These are phyloP conservation scores for Tagetes patula DNA, from an alignment of 129 eudicot species.

Conservation along the genomic window DNA sequence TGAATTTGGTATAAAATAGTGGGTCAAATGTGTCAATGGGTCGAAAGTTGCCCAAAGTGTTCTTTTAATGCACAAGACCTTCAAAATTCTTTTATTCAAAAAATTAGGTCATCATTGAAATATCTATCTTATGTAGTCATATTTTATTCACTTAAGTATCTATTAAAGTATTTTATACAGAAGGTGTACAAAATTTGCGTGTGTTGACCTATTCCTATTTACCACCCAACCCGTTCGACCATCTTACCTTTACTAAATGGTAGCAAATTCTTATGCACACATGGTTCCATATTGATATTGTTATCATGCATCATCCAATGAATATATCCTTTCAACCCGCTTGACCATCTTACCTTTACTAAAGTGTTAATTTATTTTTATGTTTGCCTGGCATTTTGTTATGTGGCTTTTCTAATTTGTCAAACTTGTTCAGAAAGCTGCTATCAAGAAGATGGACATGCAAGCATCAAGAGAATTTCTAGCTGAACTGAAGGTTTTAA, in stretches of 20 bases:
- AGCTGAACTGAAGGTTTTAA: conserved; percentile 84
- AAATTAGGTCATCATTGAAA: background rate
- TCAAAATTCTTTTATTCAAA: background rate
- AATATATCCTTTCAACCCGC: background rate
- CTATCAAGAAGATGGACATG: conserved; percentile 96
- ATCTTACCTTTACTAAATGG: background rate
- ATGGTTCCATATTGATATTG: background rate
- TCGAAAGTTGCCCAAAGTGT: background rate
- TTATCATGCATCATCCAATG: conserved; percentile 1
- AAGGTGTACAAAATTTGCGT: background rate
- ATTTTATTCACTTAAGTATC: background rate
- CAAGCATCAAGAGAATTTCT: conserved; percentile 87
- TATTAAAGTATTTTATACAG: background rate
- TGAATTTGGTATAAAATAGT: background rate
- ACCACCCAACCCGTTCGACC: no score
- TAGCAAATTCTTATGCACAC: background rate
- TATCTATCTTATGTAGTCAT: background rate
- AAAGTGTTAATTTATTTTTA: background rate
- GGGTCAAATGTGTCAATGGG: background rate
- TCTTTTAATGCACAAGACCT: background rate
- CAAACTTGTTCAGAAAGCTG: conserved; percentile 71
- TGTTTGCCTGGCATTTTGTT: conserved; percentile 5
- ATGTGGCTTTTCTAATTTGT: background rate
- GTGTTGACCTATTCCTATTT: no score
- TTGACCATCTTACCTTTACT: background rate